Evolutionary conservation across 169 alveolate species (phyloP), one percentile per base, ranked within the genome.

Genomic region (Perkinsus olseni): DNA sequence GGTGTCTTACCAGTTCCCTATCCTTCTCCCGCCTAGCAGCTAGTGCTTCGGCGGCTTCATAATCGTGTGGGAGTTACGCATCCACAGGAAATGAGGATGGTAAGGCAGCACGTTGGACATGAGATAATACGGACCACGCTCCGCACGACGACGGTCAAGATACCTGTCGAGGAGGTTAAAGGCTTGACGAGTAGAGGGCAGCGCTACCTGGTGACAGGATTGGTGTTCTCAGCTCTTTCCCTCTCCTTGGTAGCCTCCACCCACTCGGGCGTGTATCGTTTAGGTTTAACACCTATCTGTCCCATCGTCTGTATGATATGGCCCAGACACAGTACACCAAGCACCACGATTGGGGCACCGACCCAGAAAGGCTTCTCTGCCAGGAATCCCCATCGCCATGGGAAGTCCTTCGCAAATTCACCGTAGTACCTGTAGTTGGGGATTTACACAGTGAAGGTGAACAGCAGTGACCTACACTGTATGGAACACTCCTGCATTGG

Each of bases 401-500:
- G 94, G 38, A 74, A 50, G 92, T 94, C 98, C 92, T 97, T 96
- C 31, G 98, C 98, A 93, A 97, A 97, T 82, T 96, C 97, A 74
- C 98, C 98, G 38, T 92, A 62, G 93, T 94, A 94, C 34, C 82
- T 62, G 31, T 24, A 21, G 0, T 62, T 6, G 34, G 62, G 62
- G 6, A 45, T 10, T 45, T 3, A 62, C 17, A 62, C 17, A 24
- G 82, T 62, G 17, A 13, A 21, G 34, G 17, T 8, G 31, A 11
- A 40, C 3, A 11, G 50, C 50, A 3, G 95, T 95, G n/a, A 95
- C 94, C 31, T 62, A 62, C 38, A 96, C 97, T 37, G 98, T 97
- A 96, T 97, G 98, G 94, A 97, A 97, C 24, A 96, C 98, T 20
- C 97, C 97, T 3, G 97, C 97, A 38, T 98, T 98, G 40, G 97